A percentile compares a stretch with the other conserved stretches of the same genome.
These are phyloP conservation scores for Angomonas deanei DNA, from an alignment of 208 protist genomes.

Conservation along the genomic window DNA sequence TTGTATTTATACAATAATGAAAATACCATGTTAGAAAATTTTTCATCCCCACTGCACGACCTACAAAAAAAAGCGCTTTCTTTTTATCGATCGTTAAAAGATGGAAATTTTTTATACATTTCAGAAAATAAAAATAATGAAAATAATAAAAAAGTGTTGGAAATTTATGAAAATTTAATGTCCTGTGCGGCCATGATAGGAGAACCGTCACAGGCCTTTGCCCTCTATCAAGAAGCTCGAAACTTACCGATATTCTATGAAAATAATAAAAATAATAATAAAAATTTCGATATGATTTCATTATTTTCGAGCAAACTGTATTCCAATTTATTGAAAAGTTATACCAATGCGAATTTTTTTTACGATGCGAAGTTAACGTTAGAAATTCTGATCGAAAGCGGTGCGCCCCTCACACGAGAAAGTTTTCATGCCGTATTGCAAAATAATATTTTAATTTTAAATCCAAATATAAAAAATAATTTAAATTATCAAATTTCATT, in stretches of 20 bases:
- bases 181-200: neutral
- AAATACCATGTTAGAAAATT: no score
- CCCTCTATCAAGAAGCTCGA: conserved; percentile 79
- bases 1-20: no score
- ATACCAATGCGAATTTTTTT: conserved; percentile 52
- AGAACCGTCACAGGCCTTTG: conserved; percentile 68
- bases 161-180: neutral
- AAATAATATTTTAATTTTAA: neutral
- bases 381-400: conserved; percentile 75
- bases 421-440: conserved; percentile 72
- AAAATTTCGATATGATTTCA: neutral
- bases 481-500: neutral
- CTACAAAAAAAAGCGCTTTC: neutral
- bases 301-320: conserved; percentile 64
- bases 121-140: neutral
- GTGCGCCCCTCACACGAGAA: conserved; percentile 56
- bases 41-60: no score
- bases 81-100: neutral
- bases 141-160: neutral
- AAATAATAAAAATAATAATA: conserved; percentile 4
- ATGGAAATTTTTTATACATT: neutral
- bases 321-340: conserved; percentile 71
- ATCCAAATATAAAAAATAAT: neutral
- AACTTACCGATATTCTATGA: conserved; percentile 9
- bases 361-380: conserved; percentile 62